Base-by-base conservation (phyloP, 2,329 filamentous ascomycete species). In the Sporothrix protearum region DNA sequence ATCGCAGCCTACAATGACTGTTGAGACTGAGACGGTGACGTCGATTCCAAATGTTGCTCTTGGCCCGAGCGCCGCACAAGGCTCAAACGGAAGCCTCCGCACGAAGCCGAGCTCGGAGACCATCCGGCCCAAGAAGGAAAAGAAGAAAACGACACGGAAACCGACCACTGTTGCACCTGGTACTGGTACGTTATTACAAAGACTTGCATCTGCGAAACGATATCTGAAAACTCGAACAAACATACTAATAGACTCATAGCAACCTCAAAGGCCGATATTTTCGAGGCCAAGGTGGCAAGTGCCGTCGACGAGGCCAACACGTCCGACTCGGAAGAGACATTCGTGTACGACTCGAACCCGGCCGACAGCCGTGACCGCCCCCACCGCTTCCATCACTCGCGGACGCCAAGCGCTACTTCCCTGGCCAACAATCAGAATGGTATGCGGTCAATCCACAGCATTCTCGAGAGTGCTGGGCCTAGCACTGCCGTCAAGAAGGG, bases 261-360 rank as follows among this genome's bases (percentile, higher is more conserved):
- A 73, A 96, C 94, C 19, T 97, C 94, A 73, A 98, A 98, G 83
- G 95, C 96, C 78, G 96, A 99, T 81, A 94, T 98, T 68, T 99
- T 99, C 79, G 96, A 98, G 83, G 94, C 94, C 76, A 97, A 97
- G 79, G 94, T 99, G 76, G 95, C 95, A 68, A 97, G 91, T 79
- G 95, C 95, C 9, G 94, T 99, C 69, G 95, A 98, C 79, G 94
- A 98, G 80, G 94, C 93, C 59, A 92, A 97, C 80, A 97, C 95
- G 14, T 97, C 95, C 7, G 96, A 99, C 80, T 98, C 95, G 0
- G 96, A 97, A 77, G 96, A 98, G 81, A 98, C 96, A 0, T 99
- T 98, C 80, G 96, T 99, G 19, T 99, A 99, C 82, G 96, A 99
- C 80, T 98, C 96, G 33, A 99, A 99, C 78, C 96, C 95, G 10